Evolutionary conservation across 306 rosid species (phyloP).

Genomic region (Vicia faba): DNA sequence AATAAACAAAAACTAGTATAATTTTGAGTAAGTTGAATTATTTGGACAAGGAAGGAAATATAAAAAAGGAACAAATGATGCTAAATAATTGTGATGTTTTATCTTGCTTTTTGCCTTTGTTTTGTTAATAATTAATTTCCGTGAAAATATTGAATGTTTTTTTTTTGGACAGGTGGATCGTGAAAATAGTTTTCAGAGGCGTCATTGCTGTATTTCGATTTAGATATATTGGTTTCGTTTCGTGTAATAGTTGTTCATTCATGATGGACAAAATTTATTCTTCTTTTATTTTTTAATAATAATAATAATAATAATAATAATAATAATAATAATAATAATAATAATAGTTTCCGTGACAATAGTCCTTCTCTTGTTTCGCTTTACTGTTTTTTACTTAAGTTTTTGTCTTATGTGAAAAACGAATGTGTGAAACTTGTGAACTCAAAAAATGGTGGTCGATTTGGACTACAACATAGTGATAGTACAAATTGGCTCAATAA

Average conservation of each 20-base stretch:
- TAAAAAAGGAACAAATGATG: neutral
- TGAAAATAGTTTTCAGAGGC: slow-evolving; percentile 3
- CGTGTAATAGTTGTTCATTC: neutral
- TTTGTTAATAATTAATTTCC: neutral
- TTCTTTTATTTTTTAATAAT: neutral
- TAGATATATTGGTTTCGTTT: neutral
- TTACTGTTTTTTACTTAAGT: neutral
- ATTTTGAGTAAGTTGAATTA: neutral
- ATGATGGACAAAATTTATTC: neutral
- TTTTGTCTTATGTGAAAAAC: neutral
- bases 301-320: too few relatives aligned
- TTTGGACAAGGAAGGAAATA: slow-evolving; percentile 9
- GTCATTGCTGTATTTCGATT: slow-evolving; percentile 17
- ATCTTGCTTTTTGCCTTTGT: neutral
- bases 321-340: too few relatives aligned
- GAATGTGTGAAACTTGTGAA: neutral
- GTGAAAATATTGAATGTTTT: slow-evolving; percentile 2
- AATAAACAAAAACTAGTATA: too few relatives aligned
- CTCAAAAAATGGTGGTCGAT: neutral
- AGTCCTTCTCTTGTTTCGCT: neutral
- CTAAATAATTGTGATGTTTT: slow-evolving; percentile 19
- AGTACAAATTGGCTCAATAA: neutral
- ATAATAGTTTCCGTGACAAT: neutral
- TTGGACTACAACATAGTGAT: neutral
- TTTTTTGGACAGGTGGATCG: slow-evolving; percentile 44